A percentile compares a stretch with the other conserved stretches of the same genome.
Evolutionary conservation across 1,284 basidiomycete genomes (phyloP).

Genomic region (Boletus putidus): DNA sequence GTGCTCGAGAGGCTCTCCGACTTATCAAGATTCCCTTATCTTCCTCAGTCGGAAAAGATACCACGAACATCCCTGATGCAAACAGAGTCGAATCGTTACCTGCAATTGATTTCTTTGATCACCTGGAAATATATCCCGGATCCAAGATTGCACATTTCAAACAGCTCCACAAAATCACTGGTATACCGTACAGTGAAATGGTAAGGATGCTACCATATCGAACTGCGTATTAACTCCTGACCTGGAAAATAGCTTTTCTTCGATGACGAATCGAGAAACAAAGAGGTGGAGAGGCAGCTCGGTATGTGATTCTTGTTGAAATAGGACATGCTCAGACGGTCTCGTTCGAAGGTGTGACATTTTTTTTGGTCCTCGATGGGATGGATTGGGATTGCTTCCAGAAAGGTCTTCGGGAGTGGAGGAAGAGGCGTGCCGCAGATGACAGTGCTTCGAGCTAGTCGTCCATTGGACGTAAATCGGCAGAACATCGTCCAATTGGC

Average conservation of each 20-base stretch:
- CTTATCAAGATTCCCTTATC: slow-evolving; percentile 65
- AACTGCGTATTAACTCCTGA: background rate
- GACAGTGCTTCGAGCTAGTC: slow-evolving; percentile 11
- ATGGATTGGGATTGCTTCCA: slow-evolving; percentile 57
- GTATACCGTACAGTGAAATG: slow-evolving; percentile 84
- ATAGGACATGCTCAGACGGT: slow-evolving; percentile 4
- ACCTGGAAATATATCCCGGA: slow-evolving; percentile 85
- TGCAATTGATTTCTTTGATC: slow-evolving; percentile 73
- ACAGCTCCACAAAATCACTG: slow-evolving; percentile 65
- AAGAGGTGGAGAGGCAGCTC: slow-evolving; percentile 62
- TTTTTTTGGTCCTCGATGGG: slow-evolving; percentile 57
- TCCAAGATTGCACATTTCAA: slow-evolving; percentile 84
- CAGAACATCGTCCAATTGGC: background rate
- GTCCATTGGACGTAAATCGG: background rate
- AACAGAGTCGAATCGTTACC: slow-evolving; percentile 13
- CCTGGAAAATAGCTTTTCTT: slow-evolving; percentile 65
- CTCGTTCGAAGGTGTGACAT: slow-evolving; percentile 61
- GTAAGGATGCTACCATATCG: slow-evolving; percentile 41
- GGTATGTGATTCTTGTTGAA: slow-evolving; percentile 21
- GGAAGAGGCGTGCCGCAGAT: slow-evolving; percentile 36
- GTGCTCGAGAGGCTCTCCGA: slow-evolving; percentile 72
- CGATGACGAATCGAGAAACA: slow-evolving; percentile 78
- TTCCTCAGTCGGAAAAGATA: slow-evolving; percentile 38
- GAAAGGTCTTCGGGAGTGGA: slow-evolving; percentile 62
- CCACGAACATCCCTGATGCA: slow-evolving; percentile 37